A percentile compares a stretch with the other conserved stretches of the same genome.
Conservation (phyloP, 345 rosid species). For the Firmiana major region DNA sequence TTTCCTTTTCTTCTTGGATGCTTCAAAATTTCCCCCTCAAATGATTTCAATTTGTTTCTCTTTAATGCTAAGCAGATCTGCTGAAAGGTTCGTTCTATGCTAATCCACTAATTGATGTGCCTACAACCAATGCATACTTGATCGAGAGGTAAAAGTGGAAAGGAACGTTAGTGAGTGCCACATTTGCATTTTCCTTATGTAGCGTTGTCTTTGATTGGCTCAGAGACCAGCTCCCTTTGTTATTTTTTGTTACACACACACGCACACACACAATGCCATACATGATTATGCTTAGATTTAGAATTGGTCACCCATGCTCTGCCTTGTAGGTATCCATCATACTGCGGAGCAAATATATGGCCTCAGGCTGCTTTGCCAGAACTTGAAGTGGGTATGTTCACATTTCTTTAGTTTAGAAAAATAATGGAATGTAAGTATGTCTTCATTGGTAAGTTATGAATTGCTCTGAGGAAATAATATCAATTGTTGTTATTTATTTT, state of each 20-base stretch:
- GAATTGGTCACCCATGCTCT: conserved; percentile 10
- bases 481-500: background rate
- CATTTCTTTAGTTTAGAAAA: conserved; percentile 7
- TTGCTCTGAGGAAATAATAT: background rate
- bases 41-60: conserved; percentile 1
- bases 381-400: conserved; percentile 68
- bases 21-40: background rate
- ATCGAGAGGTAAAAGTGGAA: conserved; percentile 47
- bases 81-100: conserved; percentile 89
- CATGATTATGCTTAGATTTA: conserved; percentile 4
- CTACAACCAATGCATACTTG: conserved; percentile 50
- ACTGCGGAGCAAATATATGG: conserved; percentile 93
- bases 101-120: conserved; percentile 71
- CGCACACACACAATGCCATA: background rate
- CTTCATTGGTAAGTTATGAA: background rate
- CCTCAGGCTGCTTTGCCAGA: conserved; percentile 68
- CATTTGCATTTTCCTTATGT: conserved; percentile 2
- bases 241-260: background rate
- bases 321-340: conserved; percentile 70
- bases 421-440: background rate
- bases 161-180: background rate
- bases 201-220: background rate
- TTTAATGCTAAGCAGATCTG: conserved; percentile 46
- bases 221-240: background rate
- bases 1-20: background rate